These are phyloP conservation scores for Verruconis gallopava DNA, from an alignment of 2,329 filamentous ascomycete species.

Conservation along the genomic window DNA sequence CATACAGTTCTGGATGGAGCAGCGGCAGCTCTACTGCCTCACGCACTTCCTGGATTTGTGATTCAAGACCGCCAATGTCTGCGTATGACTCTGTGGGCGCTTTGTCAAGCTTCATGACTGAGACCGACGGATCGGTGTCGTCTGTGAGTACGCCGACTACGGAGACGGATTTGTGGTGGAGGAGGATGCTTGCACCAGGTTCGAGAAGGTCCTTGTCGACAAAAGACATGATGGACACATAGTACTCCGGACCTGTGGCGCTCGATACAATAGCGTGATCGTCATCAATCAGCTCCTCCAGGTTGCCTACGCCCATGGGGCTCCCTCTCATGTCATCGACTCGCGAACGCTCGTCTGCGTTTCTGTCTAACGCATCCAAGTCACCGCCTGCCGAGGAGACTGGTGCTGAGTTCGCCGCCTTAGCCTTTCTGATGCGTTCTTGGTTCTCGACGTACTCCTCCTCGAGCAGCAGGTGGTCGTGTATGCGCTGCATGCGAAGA, in stretches of 20 bases:
- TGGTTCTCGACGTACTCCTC: slow-evolving; percentile 99
- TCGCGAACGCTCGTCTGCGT: slow-evolving; percentile 85
- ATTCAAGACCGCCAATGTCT: slow-evolving; percentile 91
- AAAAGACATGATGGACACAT: slow-evolving; percentile 99
- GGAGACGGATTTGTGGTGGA: slow-evolving; percentile 96
- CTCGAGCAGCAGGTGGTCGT: slow-evolving; percentile 91
- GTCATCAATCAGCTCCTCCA: slow-evolving; percentile 98
- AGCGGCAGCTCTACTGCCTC: slow-evolving; percentile 94
- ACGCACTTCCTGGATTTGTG: slow-evolving; percentile 92
- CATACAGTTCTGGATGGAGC: slow-evolving; percentile 91
- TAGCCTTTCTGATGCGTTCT: slow-evolving; percentile 86
- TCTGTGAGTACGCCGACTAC: slow-evolving; percentile 96
- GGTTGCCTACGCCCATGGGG: slow-evolving; percentile 93
- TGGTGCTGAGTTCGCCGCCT: slow-evolving; percentile 59
- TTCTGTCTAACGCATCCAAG: slow-evolving; percentile 67
- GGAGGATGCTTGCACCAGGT: slow-evolving; percentile 83
- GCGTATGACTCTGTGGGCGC: slow-evolving; percentile 96
- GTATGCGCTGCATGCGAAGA: slow-evolving; percentile 94
- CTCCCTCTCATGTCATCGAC: slow-evolving; percentile 98
- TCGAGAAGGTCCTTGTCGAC: slow-evolving; percentile 98
- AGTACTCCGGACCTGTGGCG: slow-evolving; percentile 95
- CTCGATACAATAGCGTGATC: slow-evolving; percentile 98
- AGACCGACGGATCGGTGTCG: slow-evolving; percentile 87
- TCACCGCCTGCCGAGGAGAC: slow-evolving; percentile 48
- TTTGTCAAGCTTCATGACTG: slow-evolving; percentile 99